Evolutionary conservation across 1,284 basidiomycete species (phyloP).

Genomic region (Fistulinella cinereoalba): DNA sequence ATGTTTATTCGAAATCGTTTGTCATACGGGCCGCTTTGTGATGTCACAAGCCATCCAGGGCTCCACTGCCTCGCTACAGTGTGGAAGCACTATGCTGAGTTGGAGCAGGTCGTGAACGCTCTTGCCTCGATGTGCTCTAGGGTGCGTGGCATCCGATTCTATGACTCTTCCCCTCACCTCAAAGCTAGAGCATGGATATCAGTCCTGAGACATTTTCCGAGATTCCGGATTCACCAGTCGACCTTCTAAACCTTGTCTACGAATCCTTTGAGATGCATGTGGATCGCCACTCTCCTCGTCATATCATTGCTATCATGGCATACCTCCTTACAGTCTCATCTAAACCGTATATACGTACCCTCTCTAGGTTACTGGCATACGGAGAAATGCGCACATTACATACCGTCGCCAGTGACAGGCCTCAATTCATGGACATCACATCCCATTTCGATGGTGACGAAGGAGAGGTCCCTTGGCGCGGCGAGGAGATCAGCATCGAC

Average conservation of each 20-base stretch:
- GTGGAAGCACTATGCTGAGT: constrained; percentile 51
- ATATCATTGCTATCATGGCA: constrained; percentile 52
- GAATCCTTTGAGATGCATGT: constrained; percentile 49
- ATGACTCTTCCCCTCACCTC: background rate
- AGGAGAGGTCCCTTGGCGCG: constrained; percentile 37
- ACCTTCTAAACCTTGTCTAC: constrained; percentile 56
- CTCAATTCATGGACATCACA: constrained; percentile 23
- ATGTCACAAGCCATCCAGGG: constrained; percentile 17
- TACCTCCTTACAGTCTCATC: constrained; percentile 63
- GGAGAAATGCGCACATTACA: constrained; percentile 33
- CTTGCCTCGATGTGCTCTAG: constrained; percentile 54
- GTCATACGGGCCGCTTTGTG: constrained; percentile 36
- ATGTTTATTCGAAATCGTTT: constrained; percentile 47
- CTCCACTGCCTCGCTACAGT: constrained; percentile 41
- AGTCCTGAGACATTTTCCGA: constrained; percentile 42
- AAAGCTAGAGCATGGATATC: constrained; percentile 40
- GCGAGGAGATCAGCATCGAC: constrained; percentile 38
- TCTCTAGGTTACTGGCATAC: constrained; percentile 60
- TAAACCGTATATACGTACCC: constrained; percentile 52
- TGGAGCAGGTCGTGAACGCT: constrained; percentile 49
- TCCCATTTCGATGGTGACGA: constrained; percentile 36
- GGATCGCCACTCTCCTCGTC: constrained; percentile 45
- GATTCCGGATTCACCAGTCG: constrained; percentile 43
- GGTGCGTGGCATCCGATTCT: constrained; percentile 39
- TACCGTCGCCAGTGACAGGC: constrained; percentile 18